A percentile compares a stretch with the other conserved stretches of the same genome.
Conservation (phyloP, 163 green algal species). For the Scenedesmus sp. region DNA sequence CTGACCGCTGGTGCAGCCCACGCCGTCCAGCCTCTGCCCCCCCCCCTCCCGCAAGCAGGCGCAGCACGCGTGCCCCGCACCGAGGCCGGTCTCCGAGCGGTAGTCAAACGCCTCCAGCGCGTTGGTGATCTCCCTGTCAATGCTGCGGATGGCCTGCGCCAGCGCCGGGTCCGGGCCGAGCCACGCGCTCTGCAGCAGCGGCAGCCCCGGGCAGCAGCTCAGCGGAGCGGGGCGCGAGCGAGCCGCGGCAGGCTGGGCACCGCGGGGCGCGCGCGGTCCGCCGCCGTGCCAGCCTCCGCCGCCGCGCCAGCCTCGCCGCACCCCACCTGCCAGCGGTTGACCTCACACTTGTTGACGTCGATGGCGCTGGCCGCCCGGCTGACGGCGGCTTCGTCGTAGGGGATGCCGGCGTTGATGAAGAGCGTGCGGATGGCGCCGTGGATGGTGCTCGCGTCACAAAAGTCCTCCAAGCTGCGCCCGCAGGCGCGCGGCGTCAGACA, state of each 20-base stretch:
- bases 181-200: neutral
- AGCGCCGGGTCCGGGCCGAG: neutral
- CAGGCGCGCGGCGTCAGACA: neutral
- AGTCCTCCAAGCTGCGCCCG: conserved; percentile 9
- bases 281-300: no score
- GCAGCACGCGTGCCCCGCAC: neutral
- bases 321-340: neutral
- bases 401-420: conserved; percentile 9
- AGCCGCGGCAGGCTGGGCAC: neutral
- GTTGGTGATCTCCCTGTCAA: neutral
- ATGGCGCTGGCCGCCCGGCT: neutral
- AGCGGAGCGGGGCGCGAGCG: no score
- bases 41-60: no score
- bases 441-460: neutral
- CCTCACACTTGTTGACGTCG: neutral
- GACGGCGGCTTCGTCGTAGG: neutral
- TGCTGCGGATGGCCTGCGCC: conserved; percentile 1
- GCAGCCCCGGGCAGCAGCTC: no score
- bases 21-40: no score
- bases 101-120: conserved; percentile 11
- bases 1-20: neutral
- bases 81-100: neutral
- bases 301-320: no score
- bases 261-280: no score
- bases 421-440: neutral